A percentile compares a stretch with the other conserved stretches of the same genome.
Evolutionary conservation across 2,329 filamentous ascomycete genomes (phyloP).

Genomic region (Orbilia ellipsospora): DNA sequence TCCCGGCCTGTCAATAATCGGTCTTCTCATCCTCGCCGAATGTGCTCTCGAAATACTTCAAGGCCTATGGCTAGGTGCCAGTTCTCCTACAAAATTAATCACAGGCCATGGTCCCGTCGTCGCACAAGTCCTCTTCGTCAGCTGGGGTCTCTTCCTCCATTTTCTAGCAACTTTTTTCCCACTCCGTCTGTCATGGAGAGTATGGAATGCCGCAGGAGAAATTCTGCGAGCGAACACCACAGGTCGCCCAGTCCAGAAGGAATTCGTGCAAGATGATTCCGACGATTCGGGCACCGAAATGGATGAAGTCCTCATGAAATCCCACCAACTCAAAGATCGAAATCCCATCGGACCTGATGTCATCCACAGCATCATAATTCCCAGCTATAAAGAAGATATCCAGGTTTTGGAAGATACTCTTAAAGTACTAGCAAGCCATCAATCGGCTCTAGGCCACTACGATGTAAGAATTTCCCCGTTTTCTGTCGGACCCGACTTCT

Average conservation of each 20-base stretch:
- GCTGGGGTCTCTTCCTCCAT: slow-evolving; percentile 75
- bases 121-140: slow-evolving; percentile 67
- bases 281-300: slow-evolving; percentile 64
- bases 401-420: slow-evolving; percentile 76
- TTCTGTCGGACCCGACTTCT: slow-evolving; percentile 11
- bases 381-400: slow-evolving; percentile 79
- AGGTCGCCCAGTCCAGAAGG: slow-evolving; percentile 65
- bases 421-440: slow-evolving; percentile 75
- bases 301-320: slow-evolving; percentile 66
- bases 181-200: slow-evolving; percentile 71
- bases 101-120: slow-evolving; percentile 42
- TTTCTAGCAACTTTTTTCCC: slow-evolving; percentile 73
- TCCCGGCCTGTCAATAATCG: slow-evolving; percentile 57
- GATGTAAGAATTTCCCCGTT: slow-evolving; percentile 69
- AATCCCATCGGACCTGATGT: slow-evolving; percentile 64
- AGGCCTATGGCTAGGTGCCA: slow-evolving; percentile 43
- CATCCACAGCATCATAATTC: slow-evolving; percentile 75
- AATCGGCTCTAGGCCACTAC: slow-evolving; percentile 72
- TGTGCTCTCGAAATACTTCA: slow-evolving; percentile 57
- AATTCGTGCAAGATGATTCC: slow-evolving; percentile 59
- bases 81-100: slow-evolving; percentile 48
- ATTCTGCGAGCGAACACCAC: slow-evolving; percentile 67
- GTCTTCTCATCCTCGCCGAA: slow-evolving; percentile 57
- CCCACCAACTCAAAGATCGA: slow-evolving; percentile 65
- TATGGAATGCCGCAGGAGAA: slow-evolving; percentile 69